phyloP scores from a whole-genome alignment of 352 stramenopile species.

The Phytophthora quininea region DNA sequence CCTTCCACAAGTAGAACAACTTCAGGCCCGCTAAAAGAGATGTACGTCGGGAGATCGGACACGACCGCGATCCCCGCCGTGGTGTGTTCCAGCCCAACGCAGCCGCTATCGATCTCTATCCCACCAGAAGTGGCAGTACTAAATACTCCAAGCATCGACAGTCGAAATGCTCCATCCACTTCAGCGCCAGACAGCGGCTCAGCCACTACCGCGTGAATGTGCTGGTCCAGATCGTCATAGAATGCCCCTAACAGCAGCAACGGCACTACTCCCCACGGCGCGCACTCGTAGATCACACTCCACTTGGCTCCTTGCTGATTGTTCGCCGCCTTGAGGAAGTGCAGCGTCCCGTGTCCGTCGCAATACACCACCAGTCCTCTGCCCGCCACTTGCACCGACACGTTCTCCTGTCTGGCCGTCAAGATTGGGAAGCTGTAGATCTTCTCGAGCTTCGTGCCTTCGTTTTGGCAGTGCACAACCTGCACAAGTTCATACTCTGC shows the following conservation, averaged over 20 bases:
- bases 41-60: constrained; percentile 56
- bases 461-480: constrained; percentile 37
- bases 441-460: constrained; percentile 27
- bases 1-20: constrained; percentile 69
- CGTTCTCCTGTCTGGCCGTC: constrained; percentile 60
- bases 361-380: constrained; percentile 69
- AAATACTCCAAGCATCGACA: constrained; percentile 52
- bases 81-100: constrained; percentile 45
- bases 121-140: constrained; percentile 19
- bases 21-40: constrained; percentile 50
- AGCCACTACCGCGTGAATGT: constrained; percentile 52
- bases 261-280: constrained; percentile 40
- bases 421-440: constrained; percentile 49
- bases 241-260: constrained; percentile 56
- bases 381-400: constrained; percentile 60
- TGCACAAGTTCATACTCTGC: constrained; percentile 69
- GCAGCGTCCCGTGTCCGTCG: constrained; percentile 63
- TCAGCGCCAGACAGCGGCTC: constrained; percentile 52
- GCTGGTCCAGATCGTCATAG: constrained; percentile 48
- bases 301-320: constrained; percentile 39
- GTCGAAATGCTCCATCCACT: constrained; percentile 53
- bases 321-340: constrained; percentile 50
- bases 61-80: constrained; percentile 51
- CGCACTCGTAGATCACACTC: constrained; percentile 57
- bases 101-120: constrained; percentile 42